Conservation (phyloP, 2,329 filamentous ascomycete species). For the Xylaria sp. region DNA sequence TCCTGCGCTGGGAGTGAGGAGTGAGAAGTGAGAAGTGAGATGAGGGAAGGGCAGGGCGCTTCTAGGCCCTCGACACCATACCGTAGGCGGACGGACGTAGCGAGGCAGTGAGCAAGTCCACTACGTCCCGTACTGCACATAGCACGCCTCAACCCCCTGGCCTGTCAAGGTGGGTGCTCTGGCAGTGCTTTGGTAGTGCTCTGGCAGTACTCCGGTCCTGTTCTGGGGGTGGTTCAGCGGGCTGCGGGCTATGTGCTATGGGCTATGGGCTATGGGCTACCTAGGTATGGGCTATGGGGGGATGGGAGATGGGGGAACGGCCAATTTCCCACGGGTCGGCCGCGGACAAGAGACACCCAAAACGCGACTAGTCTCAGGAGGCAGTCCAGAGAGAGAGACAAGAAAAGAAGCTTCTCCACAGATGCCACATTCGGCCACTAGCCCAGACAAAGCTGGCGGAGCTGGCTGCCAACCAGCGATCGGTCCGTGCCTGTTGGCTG, state of each 20-base stretch:
- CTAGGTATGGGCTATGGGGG: too few species aligned
- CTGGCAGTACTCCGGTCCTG: too few species aligned
- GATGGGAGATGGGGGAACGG: too few species aligned
- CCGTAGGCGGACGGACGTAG: not conserved
- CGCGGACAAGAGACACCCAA: not conserved
- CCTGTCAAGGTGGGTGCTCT: not conserved
- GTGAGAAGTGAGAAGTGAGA: not conserved
- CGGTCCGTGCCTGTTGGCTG: not conserved
- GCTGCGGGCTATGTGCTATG: too few species aligned
- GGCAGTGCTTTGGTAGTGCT: too few species aligned
- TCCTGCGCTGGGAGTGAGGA: too few species aligned
- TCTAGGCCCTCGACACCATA: not conserved
- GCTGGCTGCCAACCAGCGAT: not conserved
- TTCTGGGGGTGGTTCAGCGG: not conserved
- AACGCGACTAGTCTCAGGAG: slow-evolving; percentile 22
- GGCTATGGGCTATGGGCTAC: too few species aligned
- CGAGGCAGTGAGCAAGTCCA: not conserved
- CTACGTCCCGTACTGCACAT: too few species aligned
- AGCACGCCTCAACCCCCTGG: not conserved
- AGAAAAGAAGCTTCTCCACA: slow-evolving; percentile 27
- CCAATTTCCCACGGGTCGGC: slow-evolving; percentile 21
- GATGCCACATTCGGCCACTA: slow-evolving; percentile 22
- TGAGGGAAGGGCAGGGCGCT: not conserved
- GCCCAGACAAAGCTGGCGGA: not conserved
- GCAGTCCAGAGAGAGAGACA: not conserved